phyloP scores from a whole-genome alignment of 805 yeast species.

The Lipomyces lipofer region DNA sequence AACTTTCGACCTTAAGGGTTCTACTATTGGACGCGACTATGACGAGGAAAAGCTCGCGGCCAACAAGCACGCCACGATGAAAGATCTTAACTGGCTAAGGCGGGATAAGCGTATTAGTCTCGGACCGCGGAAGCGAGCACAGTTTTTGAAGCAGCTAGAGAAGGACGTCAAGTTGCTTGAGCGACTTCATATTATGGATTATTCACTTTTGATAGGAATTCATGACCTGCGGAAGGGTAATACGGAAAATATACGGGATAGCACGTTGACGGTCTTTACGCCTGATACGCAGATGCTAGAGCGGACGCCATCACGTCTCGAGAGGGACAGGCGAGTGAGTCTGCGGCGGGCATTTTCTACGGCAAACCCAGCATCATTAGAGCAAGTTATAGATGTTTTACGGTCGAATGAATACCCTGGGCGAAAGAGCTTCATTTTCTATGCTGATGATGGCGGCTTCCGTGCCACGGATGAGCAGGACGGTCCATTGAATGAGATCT shows the following conservation, averaged over 20 bases:
- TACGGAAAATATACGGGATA: constrained; percentile 43
- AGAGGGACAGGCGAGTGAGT: constrained; percentile 21
- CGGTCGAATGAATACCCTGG: constrained; percentile 35
- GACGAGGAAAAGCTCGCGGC: constrained; percentile 27
- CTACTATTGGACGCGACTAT: constrained; percentile 71
- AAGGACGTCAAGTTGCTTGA: constrained; percentile 74
- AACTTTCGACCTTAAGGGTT: constrained; percentile 91
- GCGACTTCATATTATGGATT: constrained; percentile 88
- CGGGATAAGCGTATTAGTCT: constrained; percentile 62
- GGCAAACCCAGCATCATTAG: constrained; percentile 8
- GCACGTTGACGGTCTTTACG: constrained; percentile 41
- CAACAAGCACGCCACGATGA: constrained; percentile 50
- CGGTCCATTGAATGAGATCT: constrained; percentile 64
- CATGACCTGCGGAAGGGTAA: constrained; percentile 71
- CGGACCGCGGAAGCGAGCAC: constrained; percentile 66
- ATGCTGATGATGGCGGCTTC: constrained; percentile 82
- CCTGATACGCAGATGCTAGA: constrained; percentile 35
- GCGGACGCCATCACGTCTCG: constrained; percentile 24
- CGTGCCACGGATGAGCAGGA: constrained; percentile 66
- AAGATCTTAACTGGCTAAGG: constrained; percentile 88
- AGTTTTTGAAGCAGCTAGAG: constrained; percentile 67
- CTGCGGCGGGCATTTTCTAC: constrained; percentile 26
- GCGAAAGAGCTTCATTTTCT: constrained; percentile 53
- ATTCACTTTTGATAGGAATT: constrained; percentile 83
- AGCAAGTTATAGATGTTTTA: constrained; percentile 20